Conservation (phyloP, 495 filamentous ascomycete genomes). For the Xylaria scruposa region DNA sequence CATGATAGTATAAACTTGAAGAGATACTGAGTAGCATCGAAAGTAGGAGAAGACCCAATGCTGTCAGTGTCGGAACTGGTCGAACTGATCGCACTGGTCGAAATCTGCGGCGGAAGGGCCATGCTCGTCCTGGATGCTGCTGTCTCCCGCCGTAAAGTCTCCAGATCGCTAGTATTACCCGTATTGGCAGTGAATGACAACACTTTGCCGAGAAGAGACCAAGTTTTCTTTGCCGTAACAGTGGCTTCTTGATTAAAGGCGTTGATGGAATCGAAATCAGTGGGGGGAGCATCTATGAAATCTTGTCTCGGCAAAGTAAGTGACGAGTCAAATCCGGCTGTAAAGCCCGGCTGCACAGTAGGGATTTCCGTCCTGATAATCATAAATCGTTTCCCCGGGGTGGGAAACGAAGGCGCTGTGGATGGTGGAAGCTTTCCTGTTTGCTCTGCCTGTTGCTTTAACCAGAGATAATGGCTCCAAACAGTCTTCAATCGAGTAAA, state of each 20-base stretch:
- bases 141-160: slow-evolving; percentile 51
- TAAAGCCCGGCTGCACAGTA: slow-evolving; percentile 55
- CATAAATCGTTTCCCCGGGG: slow-evolving; percentile 87
- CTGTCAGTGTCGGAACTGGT: slow-evolving; percentile 48
- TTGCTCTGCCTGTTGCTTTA: slow-evolving; percentile 68
- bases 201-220: slow-evolving; percentile 74
- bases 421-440: slow-evolving; percentile 65
- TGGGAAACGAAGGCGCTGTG: slow-evolving; percentile 83
- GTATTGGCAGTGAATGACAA: slow-evolving; percentile 57
- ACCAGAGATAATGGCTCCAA: slow-evolving; percentile 81
- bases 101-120: slow-evolving; percentile 29
- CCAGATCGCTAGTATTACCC: slow-evolving; percentile 44
- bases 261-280: slow-evolving; percentile 42
- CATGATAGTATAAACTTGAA: slow-evolving; percentile 55
- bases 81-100: slow-evolving; percentile 23
- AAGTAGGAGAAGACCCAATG: slow-evolving; percentile 51
- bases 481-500: slow-evolving; percentile 71
- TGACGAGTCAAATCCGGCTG: slow-evolving; percentile 51
- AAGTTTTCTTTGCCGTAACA: slow-evolving; percentile 64
- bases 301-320: slow-evolving; percentile 28
- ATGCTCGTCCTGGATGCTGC: slow-evolving; percentile 44
- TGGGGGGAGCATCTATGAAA: slow-evolving; percentile 29
- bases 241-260: slow-evolving; percentile 30
- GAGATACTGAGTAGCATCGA: slow-evolving; percentile 49
- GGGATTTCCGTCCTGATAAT: slow-evolving; percentile 89